Conservation (phyloP, 441 rosid species). For the Erysimum cheiri region DNA sequence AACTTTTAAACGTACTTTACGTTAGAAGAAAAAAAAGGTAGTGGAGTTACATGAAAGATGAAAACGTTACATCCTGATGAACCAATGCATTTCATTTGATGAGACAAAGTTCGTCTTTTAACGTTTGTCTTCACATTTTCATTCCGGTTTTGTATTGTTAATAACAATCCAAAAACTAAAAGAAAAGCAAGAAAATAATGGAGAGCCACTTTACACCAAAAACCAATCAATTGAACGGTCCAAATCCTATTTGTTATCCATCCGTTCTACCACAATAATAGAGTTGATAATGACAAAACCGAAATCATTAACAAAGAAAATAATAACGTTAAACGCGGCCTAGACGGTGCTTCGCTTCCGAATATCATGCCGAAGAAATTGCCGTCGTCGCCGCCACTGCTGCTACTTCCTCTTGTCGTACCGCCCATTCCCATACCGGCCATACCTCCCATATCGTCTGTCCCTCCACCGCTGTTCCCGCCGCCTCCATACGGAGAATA, state of each 20-base stretch:
- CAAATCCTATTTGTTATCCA: slow-evolving; percentile 42
- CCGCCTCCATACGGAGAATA: slow-evolving; percentile 51
- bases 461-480: slow-evolving; percentile 47
- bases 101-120: slow-evolving; percentile 18
- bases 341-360: slow-evolving; percentile 55
- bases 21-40: background rate
- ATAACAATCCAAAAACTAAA: background rate
- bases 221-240: slow-evolving; percentile 37
- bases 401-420: slow-evolving; percentile 39
- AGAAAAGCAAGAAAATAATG: slow-evolving; percentile 21
- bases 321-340: slow-evolving; percentile 42
- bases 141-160: background rate
- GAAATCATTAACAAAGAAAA: slow-evolving; percentile 57
- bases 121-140: slow-evolving; percentile 9
- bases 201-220: slow-evolving; percentile 35
- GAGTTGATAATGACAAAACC: slow-evolving; percentile 44
- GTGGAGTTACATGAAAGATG: slow-evolving; percentile 7
- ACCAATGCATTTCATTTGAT: slow-evolving; percentile 21
- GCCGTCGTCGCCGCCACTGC: background rate
- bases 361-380: slow-evolving; percentile 76
- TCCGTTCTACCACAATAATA: slow-evolving; percentile 41
- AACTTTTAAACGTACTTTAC: background rate
- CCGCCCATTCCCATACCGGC: slow-evolving; percentile 14
- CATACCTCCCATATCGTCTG: background rate
- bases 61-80: background rate